Percentiles rank a stretch among this genome's conserved stretches.
Evolutionary conservation across 306 rosid species (phyloP).

Genomic region (Abrus precatorius): DNA sequence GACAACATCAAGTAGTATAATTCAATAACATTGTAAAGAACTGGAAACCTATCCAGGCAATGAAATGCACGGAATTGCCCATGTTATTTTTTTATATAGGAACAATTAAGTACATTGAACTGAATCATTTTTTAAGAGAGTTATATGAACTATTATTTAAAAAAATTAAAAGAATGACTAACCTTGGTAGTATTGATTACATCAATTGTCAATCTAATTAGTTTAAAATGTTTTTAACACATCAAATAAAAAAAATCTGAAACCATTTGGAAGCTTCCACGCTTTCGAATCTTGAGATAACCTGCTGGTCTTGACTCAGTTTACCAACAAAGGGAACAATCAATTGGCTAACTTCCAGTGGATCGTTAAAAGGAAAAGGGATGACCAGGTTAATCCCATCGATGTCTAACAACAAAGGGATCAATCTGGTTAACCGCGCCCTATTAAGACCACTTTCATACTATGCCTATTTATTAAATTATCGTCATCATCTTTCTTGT

Average conservation of each 20-base stretch:
- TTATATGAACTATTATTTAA: conserved; percentile 4
- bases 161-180: conserved; percentile 13
- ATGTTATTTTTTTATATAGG: not conserved
- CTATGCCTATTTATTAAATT: not conserved
- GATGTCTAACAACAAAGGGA: not conserved
- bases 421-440: not conserved
- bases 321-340: conserved; percentile 36
- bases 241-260: not conserved
- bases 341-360: not conserved
- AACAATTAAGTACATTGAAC: not conserved
- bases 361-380: not conserved
- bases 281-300: not conserved
- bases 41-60: conserved; percentile 2
- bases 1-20: conserved; percentile 39
- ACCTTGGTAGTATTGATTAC: conserved; percentile 10
- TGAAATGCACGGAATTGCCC: conserved; percentile 1
- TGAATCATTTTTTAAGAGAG: not conserved
- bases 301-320: not conserved
- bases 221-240: not conserved
- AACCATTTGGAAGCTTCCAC: not conserved
- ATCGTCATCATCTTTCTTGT: not conserved
- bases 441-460: not conserved
- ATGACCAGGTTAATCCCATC: conserved; percentile 4
- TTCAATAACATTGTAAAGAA: conserved; percentile 25
- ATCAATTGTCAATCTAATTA: not conserved